These are phyloP conservation scores for Pelargonium australe DNA, from an alignment of 441 rosid genomes.

Conservation along the genomic window DNA sequence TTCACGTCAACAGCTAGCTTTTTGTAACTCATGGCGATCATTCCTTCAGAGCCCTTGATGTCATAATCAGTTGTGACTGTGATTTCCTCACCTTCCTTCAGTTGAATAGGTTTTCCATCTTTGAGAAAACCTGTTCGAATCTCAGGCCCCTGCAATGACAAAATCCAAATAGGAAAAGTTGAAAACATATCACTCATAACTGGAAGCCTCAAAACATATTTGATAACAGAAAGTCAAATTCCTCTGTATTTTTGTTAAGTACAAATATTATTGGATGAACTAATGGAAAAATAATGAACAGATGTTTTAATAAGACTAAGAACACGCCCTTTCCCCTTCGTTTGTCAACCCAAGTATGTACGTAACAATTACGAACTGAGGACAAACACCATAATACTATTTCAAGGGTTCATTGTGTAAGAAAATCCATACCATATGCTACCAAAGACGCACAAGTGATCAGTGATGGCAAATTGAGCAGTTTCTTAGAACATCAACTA, in stretches of 20 bases:
- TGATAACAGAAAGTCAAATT: too few species aligned
- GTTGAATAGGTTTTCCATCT: conserved; percentile 70
- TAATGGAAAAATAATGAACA: neutral
- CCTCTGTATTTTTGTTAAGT: too few species aligned
- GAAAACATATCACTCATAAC: neutral
- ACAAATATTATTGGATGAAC: neutral
- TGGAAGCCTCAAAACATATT: too few species aligned
- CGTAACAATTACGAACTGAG: neutral
- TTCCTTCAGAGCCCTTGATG: conserved; percentile 61
- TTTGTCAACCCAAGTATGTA: neutral
- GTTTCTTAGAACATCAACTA: too few species aligned
- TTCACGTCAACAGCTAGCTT: conserved; percentile 68
- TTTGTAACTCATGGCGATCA: conserved; percentile 87
- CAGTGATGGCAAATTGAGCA: too few species aligned
- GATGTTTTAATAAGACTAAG: neutral
- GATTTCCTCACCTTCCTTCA: conserved; percentile 74
- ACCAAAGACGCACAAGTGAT: too few species aligned
- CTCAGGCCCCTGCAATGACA: conserved; percentile 71
- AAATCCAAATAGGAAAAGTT: too few species aligned
- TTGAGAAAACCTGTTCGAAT: conserved; percentile 90
- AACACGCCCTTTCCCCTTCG: neutral
- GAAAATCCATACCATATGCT: too few species aligned
- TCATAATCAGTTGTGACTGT: conserved; percentile 69
- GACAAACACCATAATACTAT: neutral
- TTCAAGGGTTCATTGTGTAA: too few species aligned